Evolutionary conservation across 306 rosid species (phyloP).

Genomic region (Casuarina glauca): DNA sequence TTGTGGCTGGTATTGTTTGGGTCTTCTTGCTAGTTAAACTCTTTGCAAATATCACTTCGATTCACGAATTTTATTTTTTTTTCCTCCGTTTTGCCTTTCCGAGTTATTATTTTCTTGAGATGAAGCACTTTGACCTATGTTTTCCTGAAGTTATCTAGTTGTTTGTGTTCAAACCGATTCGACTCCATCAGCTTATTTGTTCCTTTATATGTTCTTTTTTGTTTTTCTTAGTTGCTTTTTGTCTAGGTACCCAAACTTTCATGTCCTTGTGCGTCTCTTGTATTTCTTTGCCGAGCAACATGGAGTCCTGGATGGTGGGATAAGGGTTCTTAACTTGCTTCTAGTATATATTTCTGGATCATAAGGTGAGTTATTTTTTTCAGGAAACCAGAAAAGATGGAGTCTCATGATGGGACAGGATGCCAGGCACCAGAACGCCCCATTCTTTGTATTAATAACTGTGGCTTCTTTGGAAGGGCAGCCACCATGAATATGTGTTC

Average conservation of each 20-base stretch:
- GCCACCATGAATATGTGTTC: conserved; percentile 88
- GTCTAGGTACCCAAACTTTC: neutral
- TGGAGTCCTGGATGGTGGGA: neutral
- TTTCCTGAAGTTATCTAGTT: neutral
- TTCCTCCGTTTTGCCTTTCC: neutral
- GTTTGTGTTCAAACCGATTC: too few relatives aligned
- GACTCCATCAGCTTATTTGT: too few relatives aligned
- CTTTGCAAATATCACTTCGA: neutral
- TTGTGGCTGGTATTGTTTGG: neutral
- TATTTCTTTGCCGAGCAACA: neutral
- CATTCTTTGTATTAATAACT: conserved; percentile 69
- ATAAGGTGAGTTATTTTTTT: conserved; percentile 12
- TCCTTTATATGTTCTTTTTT: neutral
- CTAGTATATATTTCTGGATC: neutral
- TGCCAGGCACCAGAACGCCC: conserved; percentile 76
- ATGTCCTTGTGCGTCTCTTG: neutral
- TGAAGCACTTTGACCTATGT: neutral
- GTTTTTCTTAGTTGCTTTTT: neutral
- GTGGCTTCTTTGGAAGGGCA: conserved; percentile 82
- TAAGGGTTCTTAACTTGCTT: neutral
- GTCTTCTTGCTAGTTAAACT: neutral
- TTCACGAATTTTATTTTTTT: neutral
- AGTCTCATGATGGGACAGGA: conserved; percentile 74
- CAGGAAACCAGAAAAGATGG: conserved; percentile 58
- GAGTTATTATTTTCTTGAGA: neutral